Conservation (phyloP, 176 grass and related monocot species). For the Calamus simplicifolius region DNA sequence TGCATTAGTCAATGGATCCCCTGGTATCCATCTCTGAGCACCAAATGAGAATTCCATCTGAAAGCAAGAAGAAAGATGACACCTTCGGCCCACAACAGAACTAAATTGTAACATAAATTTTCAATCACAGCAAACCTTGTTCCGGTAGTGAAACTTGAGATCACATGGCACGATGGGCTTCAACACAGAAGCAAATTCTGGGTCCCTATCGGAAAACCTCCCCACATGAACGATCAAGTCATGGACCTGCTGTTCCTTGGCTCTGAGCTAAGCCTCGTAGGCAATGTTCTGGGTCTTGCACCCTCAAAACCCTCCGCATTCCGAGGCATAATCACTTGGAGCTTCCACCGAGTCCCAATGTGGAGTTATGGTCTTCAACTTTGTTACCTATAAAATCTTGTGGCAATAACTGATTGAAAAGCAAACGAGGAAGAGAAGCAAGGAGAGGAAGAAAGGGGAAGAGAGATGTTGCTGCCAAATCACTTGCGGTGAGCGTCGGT, state of each 20-base stretch:
- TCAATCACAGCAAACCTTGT: slow-evolving; percentile 47
- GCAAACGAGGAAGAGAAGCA: not conserved
- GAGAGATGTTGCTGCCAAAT: no score
- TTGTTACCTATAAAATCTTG: slow-evolving; percentile 42
- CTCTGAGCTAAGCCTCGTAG: slow-evolving; percentile 62
- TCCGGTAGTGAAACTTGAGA: slow-evolving; percentile 78
- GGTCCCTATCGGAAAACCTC: slow-evolving; percentile 35
- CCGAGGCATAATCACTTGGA: slow-evolving; percentile 58
- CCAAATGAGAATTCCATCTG: slow-evolving; percentile 99
- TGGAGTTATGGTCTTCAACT: slow-evolving; percentile 63
- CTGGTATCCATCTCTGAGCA: slow-evolving; percentile 63
- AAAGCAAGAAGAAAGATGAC: slow-evolving; percentile 11
- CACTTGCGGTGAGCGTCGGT: no score
- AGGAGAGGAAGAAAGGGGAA: not conserved
- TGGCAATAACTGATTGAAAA: no score
- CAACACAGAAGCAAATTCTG: slow-evolving; percentile 35
- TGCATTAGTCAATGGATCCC: slow-evolving; percentile 26
- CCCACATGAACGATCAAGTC: slow-evolving; percentile 82
- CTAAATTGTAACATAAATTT: no score
- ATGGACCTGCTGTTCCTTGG: slow-evolving; percentile 66
- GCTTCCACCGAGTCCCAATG: slow-evolving; percentile 60
- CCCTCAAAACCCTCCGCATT: slow-evolving; percentile 81
- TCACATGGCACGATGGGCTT: slow-evolving; percentile 80
- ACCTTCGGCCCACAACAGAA: slow-evolving; percentile 7
- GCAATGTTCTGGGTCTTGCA: slow-evolving; percentile 87